Base-by-base conservation (phyloP, 768 basidiomycete species). In the Lactifluus hygrophoroides region DNA sequence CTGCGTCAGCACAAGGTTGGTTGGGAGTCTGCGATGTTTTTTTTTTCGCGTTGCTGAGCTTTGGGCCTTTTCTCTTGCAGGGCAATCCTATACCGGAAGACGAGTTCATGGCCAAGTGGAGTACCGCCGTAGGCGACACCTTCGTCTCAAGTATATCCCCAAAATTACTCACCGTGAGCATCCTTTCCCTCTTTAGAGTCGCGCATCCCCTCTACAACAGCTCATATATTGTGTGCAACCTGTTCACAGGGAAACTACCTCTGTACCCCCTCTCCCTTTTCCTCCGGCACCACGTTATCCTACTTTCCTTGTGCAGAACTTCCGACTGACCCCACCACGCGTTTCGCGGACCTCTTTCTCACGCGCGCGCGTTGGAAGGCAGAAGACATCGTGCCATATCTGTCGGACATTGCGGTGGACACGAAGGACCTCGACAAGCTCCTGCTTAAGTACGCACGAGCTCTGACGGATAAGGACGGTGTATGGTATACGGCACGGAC, bases 261-360 rank as follows among this genome's bases (percentile, higher is more conserved):
- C 49, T 71, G 71, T 7, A 61, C 75, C 17, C 71, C 76, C 3
- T 66, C 76, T 11, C 67, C 73, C 21, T 62, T 71, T 17, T 65
- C 73, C n/a, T 44, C 74, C 62, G 38, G 32, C 62, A 50, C 23
- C 59, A 68, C 76, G 16, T 65, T 95, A 34, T 81, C 72, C 14
- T 93, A 92, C 72, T 90, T 94, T 68, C 86, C 93, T 13, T 75
- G 81, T 3, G 82, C 88, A 0, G 70, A 73, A 1, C 82, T 98
- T 25, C 89, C 94, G 1, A 69, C 80, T 0, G 87, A 91, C 51
- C 87, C 94, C 5, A 76, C 85, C 1, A 79, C 82, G 8, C 85
- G 95, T 16, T 98, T 98, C 73, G 70, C 80, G 13, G 91, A 95
- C 62, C 80, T 98, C 16, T 99, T 99, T 76, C 75, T 90, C 38